Conservation (phyloP, 495 filamentous ascomycete genomes). For the Neurospora sp. region DNA sequence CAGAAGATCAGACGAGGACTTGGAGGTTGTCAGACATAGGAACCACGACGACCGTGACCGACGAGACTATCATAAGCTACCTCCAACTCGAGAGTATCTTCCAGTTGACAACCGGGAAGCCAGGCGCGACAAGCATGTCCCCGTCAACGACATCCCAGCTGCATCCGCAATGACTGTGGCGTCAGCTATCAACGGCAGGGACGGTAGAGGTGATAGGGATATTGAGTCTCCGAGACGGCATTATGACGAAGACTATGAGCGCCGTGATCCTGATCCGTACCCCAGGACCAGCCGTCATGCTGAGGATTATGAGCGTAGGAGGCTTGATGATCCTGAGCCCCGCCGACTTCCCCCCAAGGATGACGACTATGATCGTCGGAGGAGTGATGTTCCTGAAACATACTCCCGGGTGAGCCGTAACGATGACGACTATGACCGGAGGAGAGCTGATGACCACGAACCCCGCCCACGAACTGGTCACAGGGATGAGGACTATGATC, state of each 20-base stretch:
- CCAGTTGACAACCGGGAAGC: not conserved
- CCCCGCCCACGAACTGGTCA: not conserved
- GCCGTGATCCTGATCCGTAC: not conserved
- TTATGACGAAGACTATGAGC: not conserved
- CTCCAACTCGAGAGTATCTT: not conserved
- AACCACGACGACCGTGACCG: conserved; percentile 14
- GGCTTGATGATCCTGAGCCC: not conserved
- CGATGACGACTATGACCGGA: conserved; percentile 10
- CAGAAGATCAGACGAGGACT: conserved; percentile 28
- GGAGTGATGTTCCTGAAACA: not conserved
- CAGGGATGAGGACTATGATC: conserved; percentile 13
- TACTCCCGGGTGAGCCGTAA: conserved; percentile 3
- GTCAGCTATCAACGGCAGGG: not conserved
- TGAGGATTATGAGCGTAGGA: not conserved
- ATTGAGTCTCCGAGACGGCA: not conserved
- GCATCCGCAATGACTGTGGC: not conserved
- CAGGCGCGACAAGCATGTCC: not conserved
- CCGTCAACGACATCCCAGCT: not conserved
- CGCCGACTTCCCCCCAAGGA: not conserved
- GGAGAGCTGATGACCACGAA: conserved; percentile 9
- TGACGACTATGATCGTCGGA: not conserved
- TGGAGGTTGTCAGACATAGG: conserved; percentile 12
- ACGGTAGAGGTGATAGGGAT: not conserved
- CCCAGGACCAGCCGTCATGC: not conserved
- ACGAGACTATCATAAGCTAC: not conserved